Evolutionary conservation across 1,284 basidiomycete genomes (phyloP).

Genomic region (Tilletia indica): DNA sequence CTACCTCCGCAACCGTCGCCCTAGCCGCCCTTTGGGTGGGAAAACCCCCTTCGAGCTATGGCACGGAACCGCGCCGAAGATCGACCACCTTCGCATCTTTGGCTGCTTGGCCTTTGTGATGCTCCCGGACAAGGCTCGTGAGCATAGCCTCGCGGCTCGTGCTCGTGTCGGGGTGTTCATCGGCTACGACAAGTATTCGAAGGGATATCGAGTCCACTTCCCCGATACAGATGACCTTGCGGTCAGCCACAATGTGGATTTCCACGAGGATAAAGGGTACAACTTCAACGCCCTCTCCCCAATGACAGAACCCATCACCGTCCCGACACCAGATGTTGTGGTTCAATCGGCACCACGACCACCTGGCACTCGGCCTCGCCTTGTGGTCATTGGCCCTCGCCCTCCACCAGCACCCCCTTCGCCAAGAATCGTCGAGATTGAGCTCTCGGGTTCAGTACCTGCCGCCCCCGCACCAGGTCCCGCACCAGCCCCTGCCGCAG

Average conservation of each 20-base stretch:
- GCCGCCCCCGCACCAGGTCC: too few species aligned
- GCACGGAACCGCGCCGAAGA: background rate
- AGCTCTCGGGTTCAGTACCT: too few species aligned
- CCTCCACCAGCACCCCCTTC: background rate
- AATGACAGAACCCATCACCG: too few species aligned
- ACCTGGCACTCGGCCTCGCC: constrained; percentile 3
- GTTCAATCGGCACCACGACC: background rate
- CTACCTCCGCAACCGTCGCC: constrained; percentile 14
- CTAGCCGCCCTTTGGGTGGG: background rate
- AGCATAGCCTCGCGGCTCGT: background rate
- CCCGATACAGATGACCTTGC: background rate
- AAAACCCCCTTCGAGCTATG: constrained; percentile 17
- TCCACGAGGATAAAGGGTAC: constrained; percentile 10
- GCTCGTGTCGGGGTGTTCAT: constrained; percentile 9
- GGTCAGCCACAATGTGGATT: background rate
- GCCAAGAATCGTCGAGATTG: background rate
- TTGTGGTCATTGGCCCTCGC: constrained; percentile 8
- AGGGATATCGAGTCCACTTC: constrained; percentile 6
- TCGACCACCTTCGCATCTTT: constrained; percentile 14
- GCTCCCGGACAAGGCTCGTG: background rate
- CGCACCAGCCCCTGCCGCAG: background rate
- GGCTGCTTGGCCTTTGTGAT: constrained; percentile 14
- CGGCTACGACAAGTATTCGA: constrained; percentile 6
- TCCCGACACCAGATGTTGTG: background rate
- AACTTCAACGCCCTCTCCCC: background rate